Evolutionary conservation across 257 asterid genomes (phyloP), one percentile per base, ranked within the genome.

Genomic region (Fraxinus quadrangulata): DNA sequence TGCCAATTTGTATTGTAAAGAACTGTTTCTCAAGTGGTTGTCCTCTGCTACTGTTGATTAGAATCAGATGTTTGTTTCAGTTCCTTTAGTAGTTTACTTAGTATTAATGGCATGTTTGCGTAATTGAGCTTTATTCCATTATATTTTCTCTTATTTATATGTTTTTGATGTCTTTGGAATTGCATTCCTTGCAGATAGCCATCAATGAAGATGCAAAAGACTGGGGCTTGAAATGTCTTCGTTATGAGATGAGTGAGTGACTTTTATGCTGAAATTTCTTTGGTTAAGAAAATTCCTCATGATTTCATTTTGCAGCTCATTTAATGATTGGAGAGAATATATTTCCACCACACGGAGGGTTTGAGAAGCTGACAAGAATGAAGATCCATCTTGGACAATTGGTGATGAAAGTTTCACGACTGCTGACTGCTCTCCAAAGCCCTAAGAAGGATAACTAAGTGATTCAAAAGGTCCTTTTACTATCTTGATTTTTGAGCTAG

Each of bases 181-280:
- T 49, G n/a, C 80, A 45, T 81, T 82, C 77, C 73, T 30, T 84
- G 86, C 81, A 93, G 98, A 86, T 87, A 77, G 76, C 97, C 78
- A 91, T 93, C 81, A 95, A 93, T 73, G 96, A 90, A 37, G 99
- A 98, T 80, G 96, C 99, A 33, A 78, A 79, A 80, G 92, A 86
- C 23, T 95, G 99, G 98, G 99, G 99, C 5, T 76, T 95, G 81
- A 84, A 86, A 76, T 95, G 99, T 82, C 95, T 94, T 72, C 97
- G 98, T 68, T 95, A 95, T 82, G 98, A 93, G 86, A 95, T 95
- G 86, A 91, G 99, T 93, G 82, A n/a, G 98, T 84, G 72, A n/a
- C 67, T 61, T 56, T 75, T 59, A 42, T 71, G 37, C n/a, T 24
- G 34, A 61, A 21, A 31, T 40, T 47, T 68, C 19, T 47, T 31